Base-by-base conservation (phyloP, 495 filamentous ascomycete species). In the Xylaria palmicola region DNA sequence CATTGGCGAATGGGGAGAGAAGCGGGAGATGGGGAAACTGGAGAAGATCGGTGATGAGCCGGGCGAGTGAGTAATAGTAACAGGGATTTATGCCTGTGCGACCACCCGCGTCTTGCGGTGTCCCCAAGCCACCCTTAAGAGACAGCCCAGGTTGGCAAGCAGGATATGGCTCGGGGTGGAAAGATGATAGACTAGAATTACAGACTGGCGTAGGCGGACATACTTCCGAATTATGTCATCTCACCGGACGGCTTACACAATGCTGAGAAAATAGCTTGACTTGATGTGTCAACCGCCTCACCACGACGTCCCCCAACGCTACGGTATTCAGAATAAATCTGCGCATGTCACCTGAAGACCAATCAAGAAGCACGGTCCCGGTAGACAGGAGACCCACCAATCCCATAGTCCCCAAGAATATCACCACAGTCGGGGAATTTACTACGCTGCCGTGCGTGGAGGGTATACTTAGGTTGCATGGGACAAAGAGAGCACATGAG, bases 1-100 rank as follows among this genome's bases (percentile, higher is more conserved):
- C 36, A 87, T 97, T 68, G 94, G 94, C 34, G 94, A 97, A 76
- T 83, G 85, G n/a, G 92, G 93, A 12, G 90, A 95, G 82, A 95
- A 95, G 83, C 80, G 91, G 55, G 89, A 92, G 48, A 88, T 90
- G 84, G 94, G 92, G 51, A 96, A 96, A 81, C 77, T 98, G 65
- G 91, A 96, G 84, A 98, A 98, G 84, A 86, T 96, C 69, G 91
- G 88, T 10, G 90, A 96, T 68, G 87, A 91, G 72, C 74, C 78
- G 20, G 86, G 82, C 63, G 84, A 89, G 77, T 85, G 81, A 56
- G 30, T 10, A 56, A 43, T 36, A 50, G 10, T 32, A 63, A 10
- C n/a, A 10, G 50, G 6, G n/a, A 32, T 52, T 57, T 59, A 56
- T 27, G 32, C 20, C 17, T 41, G 4, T n/a, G 51, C 22, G 39